Evolutionary conservation across 176 grass and related monocot genomes (phyloP), one percentile per base, ranked within the genome.

Genomic region (Carex myosuroides): DNA sequence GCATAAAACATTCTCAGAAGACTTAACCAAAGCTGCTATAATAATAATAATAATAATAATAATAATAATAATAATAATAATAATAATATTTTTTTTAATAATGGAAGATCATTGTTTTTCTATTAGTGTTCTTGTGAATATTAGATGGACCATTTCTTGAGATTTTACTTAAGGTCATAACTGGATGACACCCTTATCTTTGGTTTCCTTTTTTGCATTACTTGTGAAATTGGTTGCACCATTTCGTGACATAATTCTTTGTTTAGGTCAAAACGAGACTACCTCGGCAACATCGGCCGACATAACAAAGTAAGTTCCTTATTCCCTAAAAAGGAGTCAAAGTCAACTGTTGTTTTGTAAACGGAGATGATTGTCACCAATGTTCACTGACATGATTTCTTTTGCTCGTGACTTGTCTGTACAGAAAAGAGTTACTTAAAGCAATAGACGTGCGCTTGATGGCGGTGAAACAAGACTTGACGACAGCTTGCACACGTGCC

Each of bases 371-470:
- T 7, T 81, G 64, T 63, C 6, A 62, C 32, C 21, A 26, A 64
- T 46, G 35, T 64, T 81, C 37, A 39, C 5, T 81, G 20, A 29
- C 32, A 81, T 59, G 50, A 18, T 78, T 57, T 78, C 10, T 57
- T 30, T 57, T 50, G n/a, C 50, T 81, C 53, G 7, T 13, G 64
- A 24, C 76, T 93, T 82, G 69, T 55, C 59, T 89, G 71, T 70
- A 57, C 88, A 97, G 95, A 79, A 94, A 92, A 79, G 92, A 97
- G 70, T 88, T 97, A 85, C 90, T 94, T 83, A 90, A 84, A 77
- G 95, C 95, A 6, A 97, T 97, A 69, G 95, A 97, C 85, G 89
- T 97, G 84, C 92, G 95, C 50, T 85, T 97, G 63, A 91, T 81
- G 70, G 89, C 90, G 81, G 89, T 97, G 79, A 93, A 97, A 83